Conservation (phyloP, 2,329 filamentous ascomycete species). For the Fusarium sororula region DNA sequence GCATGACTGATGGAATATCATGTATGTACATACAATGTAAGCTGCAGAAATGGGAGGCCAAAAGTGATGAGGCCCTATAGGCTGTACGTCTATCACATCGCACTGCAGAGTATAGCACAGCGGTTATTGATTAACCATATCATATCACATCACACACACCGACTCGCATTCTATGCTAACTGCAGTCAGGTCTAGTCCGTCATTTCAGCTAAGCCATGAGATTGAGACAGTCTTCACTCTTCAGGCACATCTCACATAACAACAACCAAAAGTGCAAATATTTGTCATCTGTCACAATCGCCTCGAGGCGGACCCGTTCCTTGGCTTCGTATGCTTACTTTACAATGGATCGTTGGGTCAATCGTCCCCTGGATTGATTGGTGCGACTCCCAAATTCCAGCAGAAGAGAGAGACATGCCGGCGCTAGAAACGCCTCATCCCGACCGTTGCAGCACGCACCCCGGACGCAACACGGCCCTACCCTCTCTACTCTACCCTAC, state of each 20-base stretch:
- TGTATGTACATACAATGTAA: not conserved
- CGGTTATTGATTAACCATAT: not conserved
- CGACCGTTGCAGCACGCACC: slow-evolving; percentile 26
- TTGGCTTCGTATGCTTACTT: slow-evolving; percentile 6
- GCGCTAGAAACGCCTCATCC: slow-evolving; percentile 34
- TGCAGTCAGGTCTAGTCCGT: not conserved
- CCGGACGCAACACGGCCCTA: slow-evolving; percentile 31
- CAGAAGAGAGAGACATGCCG: slow-evolving; percentile 24
- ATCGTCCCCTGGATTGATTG: not conserved
- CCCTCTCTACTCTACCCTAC: not conserved
- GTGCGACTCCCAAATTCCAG: not conserved
- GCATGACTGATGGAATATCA: not conserved
- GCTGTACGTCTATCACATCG: slow-evolving; percentile 35
- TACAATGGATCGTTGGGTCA: not conserved
- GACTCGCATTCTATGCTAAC: not conserved
- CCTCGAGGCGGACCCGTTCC: not conserved
- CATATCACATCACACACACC: not conserved
- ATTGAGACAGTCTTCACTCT: not conserved
- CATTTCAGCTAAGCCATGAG: slow-evolving; percentile 21
- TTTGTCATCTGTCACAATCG: slow-evolving; percentile 13
- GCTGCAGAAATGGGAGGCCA: not conserved
- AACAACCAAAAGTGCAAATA: not conserved
- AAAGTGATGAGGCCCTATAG: slow-evolving; percentile 32
- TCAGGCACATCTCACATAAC: slow-evolving; percentile 6
- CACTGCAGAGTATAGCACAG: slow-evolving; percentile 11